Evolutionary conservation across 768 basidiomycete genomes (phyloP).

Genomic region (Lepiota brunneoincarnata): DNA sequence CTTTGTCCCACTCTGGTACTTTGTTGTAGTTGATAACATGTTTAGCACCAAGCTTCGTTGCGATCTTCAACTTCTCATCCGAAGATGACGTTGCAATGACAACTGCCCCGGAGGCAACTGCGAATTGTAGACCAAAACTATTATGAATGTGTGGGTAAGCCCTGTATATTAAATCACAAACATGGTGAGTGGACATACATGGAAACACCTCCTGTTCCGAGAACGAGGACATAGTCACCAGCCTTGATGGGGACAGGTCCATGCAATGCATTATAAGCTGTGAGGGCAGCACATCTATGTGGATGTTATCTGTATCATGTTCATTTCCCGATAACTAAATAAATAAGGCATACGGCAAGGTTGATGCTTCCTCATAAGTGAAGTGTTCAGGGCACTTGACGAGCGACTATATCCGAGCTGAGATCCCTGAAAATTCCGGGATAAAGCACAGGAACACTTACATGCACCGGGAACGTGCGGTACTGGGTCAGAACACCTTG

Average conservation of each 20-base stretch:
- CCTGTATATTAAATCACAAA: conserved; percentile 4
- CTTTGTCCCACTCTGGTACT: conserved; percentile 55
- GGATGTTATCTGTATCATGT: background rate
- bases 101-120: conserved; percentile 57
- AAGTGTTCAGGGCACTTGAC: conserved; percentile 55
- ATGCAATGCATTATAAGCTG: conserved; percentile 59
- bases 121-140: conserved; percentile 59
- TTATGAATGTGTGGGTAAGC: background rate
- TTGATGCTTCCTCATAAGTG: conserved; percentile 62
- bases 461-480: conserved; percentile 36
- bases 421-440: background rate
- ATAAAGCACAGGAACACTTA: conserved; percentile 6
- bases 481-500: conserved; percentile 57
- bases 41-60: conserved; percentile 47
- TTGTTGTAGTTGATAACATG: conserved; percentile 63
- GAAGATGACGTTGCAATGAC: conserved; percentile 70
- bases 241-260: conserved; percentile 49
- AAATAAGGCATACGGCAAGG: conserved; percentile 45
- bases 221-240: conserved; percentile 56
- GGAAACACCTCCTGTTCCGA: conserved; percentile 57
- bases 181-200: conserved; percentile 29
- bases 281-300: conserved; percentile 54
- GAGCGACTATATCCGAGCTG: conserved; percentile 32
- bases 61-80: conserved; percentile 57
- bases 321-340: background rate